A percentile compares a stretch with the other conserved stretches of the same genome.
phyloP scores from a whole-genome alignment of 768 basidiomycete species.

The Suillus ampliporus region DNA sequence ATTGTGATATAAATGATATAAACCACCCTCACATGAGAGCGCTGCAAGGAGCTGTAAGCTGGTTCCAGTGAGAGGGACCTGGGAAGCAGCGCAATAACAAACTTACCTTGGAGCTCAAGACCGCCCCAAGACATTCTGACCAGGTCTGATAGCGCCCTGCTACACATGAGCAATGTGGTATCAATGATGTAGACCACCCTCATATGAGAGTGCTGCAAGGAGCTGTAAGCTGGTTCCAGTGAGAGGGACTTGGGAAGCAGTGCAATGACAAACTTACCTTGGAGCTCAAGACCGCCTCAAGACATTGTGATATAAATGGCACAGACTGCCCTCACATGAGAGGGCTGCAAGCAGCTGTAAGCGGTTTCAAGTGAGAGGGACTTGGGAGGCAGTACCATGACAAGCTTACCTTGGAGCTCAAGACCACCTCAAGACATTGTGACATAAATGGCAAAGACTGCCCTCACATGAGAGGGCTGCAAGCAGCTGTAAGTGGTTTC shows the following conservation, averaged over 20 bases:
- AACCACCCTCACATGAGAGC: background rate
- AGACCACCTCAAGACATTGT: no score
- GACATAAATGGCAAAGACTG: no score
- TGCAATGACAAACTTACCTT: no score
- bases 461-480: no score
- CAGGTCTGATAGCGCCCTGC: background rate
- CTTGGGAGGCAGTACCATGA: no score
- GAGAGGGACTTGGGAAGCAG: background rate
- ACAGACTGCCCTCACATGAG: no score
- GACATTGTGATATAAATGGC: no score
- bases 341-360: no score
- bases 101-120: background rate
- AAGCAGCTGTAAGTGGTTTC: no score
- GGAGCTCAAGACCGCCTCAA: no score
- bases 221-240: background rate
- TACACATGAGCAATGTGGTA: background rate
- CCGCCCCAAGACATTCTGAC: background rate
- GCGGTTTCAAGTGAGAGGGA: no score
- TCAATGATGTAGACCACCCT: background rate
- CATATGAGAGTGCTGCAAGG: background rate
- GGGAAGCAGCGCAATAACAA: background rate
- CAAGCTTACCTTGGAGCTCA: no score
- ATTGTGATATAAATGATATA: background rate
- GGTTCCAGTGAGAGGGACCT: background rate
- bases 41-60: background rate